These are phyloP conservation scores for Ehretia macrophylla DNA, from an alignment of 257 asterid species.

Conservation along the genomic window DNA sequence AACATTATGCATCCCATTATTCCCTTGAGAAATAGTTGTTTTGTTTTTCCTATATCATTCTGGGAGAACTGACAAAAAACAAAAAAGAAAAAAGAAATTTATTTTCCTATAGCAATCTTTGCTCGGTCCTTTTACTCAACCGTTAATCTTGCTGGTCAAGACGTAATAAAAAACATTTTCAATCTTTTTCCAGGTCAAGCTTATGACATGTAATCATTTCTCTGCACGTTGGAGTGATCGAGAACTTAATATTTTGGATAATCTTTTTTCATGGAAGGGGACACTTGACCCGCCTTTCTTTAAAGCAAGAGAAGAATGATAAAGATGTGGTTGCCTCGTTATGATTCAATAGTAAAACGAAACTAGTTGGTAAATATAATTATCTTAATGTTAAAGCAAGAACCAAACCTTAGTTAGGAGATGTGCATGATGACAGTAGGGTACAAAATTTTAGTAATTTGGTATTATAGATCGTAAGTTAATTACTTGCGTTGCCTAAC, in stretches of 20 bases:
- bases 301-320: not conserved
- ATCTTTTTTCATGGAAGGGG: not conserved
- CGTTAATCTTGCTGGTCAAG: too few species aligned
- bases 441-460: too few species aligned
- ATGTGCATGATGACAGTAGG: too few species aligned
- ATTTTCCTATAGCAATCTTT: too few species aligned
- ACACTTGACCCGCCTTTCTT: constrained; percentile 3
- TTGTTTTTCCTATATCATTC: too few species aligned
- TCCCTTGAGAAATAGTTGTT: too few species aligned
- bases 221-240: too few species aligned
- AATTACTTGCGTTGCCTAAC: too few species aligned
- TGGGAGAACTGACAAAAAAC: too few species aligned
- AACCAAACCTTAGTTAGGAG: not conserved
- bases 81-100: not conserved
- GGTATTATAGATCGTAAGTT: too few species aligned
- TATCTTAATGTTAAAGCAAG: constrained; percentile 1
- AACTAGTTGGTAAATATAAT: not conserved
- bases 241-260: not conserved
- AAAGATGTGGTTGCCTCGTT: not conserved
- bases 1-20: too few species aligned
- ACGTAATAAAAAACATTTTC: too few species aligned
- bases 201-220: not conserved
- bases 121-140: not conserved
- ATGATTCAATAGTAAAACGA: not conserved
- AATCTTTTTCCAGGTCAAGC: constrained; percentile 7